Evolutionary conservation across 2,329 filamentous ascomycete genomes (phyloP).

Genomic region (Chalaropsis thielavioides): DNA sequence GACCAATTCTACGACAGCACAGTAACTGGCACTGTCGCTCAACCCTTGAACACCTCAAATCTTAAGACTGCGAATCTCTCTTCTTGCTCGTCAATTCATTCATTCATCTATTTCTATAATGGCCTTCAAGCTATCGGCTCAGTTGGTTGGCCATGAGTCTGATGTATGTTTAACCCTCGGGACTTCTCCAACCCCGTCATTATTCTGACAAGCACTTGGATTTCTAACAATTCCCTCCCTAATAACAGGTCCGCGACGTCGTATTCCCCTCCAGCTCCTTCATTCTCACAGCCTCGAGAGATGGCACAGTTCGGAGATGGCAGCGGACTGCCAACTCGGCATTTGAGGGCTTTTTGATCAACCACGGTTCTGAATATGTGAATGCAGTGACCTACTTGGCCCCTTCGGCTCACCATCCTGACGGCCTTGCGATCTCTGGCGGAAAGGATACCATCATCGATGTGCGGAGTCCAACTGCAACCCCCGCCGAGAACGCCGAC

Average conservation of each 20-base stretch:
- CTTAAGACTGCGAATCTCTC: too few species aligned
- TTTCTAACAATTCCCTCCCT: not conserved
- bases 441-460: slow-evolving; percentile 91
- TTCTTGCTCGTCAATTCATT: not conserved
- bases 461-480: slow-evolving; percentile 56
- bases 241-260: slow-evolving; percentile 68
- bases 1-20: too few species aligned
- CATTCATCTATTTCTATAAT: not conserved
- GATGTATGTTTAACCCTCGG: slow-evolving; percentile 49
- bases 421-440: slow-evolving; percentile 73
- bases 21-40: too few species aligned
- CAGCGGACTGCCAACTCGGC: slow-evolving; percentile 42
- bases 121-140: slow-evolving; percentile 82
- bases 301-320: slow-evolving; percentile 83
- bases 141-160: slow-evolving; percentile 76
- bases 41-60: too few species aligned
- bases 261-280: slow-evolving; percentile 58
- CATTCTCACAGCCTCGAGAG: slow-evolving; percentile 76
- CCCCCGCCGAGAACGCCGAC: slow-evolving; percentile 62
- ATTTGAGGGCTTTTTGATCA: slow-evolving; percentile 66
- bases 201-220: slow-evolving; percentile 7
- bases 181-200: slow-evolving; percentile 11
- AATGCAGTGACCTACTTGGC: slow-evolving; percentile 70
- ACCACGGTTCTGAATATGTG: slow-evolving; percentile 71
- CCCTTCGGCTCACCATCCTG: slow-evolving; percentile 50